A percentile compares a stretch with the other conserved stretches of the same genome.
Conservation (phyloP, 1,284 basidiomycete genomes). For the Ceratobasidium sp. region DNA sequence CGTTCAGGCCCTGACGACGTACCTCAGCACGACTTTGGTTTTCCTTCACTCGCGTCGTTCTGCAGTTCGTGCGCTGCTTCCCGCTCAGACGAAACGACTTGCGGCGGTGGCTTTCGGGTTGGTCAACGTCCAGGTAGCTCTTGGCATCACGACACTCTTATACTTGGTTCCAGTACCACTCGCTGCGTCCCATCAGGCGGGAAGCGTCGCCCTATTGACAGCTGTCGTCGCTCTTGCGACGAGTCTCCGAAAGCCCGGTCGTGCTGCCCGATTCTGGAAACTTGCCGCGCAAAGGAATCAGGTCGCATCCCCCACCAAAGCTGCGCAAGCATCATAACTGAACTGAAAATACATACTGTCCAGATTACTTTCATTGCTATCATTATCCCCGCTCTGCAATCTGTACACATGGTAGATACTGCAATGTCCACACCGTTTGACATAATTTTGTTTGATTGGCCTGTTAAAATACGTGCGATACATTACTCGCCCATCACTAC, state of each 20-base stretch:
- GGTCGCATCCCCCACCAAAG: background rate
- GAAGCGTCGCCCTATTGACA: conserved; percentile 87
- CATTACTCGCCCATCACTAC: conserved; percentile 76
- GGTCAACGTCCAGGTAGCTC: conserved; percentile 82
- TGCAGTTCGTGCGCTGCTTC: conserved; percentile 64
- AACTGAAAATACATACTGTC: conserved; percentile 7
- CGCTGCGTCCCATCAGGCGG: conserved; percentile 93
- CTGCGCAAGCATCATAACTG: background rate
- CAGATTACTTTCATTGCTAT: conserved; percentile 29
- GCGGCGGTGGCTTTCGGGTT: conserved; percentile 75
- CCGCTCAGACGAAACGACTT: conserved; percentile 67
- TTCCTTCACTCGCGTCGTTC: conserved; percentile 63
- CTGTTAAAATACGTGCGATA: conserved; percentile 39
- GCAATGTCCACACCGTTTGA: conserved; percentile 5
- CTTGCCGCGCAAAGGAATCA: conserved; percentile 45
- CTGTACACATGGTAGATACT: conserved; percentile 2
- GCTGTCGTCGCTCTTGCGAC: conserved; percentile 79
- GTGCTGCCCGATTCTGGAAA: conserved; percentile 69
- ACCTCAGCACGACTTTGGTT: conserved; percentile 69
- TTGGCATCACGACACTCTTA: conserved; percentile 90
- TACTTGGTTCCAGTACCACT: conserved; percentile 93
- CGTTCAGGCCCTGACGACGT: conserved; percentile 78
- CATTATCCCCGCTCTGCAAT: conserved; percentile 35
- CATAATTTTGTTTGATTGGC: conserved; percentile 41
- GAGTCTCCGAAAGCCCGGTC: conserved; percentile 72